Conservation (phyloP, 2,329 filamentous ascomycete genomes). For the Epichloe scottii region DNA sequence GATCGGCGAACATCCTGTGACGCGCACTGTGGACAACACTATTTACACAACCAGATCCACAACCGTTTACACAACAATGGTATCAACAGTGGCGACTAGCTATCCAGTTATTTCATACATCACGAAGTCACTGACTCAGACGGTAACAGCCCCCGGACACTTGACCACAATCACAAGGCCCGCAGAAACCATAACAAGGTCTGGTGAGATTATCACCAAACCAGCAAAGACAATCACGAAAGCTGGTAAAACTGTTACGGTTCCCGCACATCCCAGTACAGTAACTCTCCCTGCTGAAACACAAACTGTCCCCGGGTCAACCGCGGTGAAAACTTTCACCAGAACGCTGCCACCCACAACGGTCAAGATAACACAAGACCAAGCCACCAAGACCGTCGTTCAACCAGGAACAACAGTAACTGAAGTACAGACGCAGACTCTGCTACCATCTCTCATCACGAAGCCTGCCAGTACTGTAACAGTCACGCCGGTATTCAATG, state of each 20-base stretch:
- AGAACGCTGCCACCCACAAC: slow-evolving; percentile 6
- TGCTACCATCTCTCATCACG: slow-evolving; percentile 16
- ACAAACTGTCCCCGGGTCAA: slow-evolving; percentile 7
- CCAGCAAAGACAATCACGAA: slow-evolving; percentile 5
- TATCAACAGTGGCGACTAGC: slow-evolving; percentile 8
- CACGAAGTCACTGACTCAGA: slow-evolving; percentile 5
- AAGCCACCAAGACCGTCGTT: slow-evolving; percentile 20
- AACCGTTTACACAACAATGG: slow-evolving; percentile 6
- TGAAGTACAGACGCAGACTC: slow-evolving; percentile 18
- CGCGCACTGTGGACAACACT: slow-evolving; percentile 9
- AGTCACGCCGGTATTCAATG: slow-evolving; percentile 14
- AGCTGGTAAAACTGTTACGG: slow-evolving; percentile 12
- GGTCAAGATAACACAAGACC: slow-evolving; percentile 8
- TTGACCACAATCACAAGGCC: slow-evolving; percentile 5
- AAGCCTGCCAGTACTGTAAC: slow-evolving; percentile 17
- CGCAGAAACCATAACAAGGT: slow-evolving; percentile 2
- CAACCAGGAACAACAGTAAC: slow-evolving; percentile 16
- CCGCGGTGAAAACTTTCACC: slow-evolving; percentile 5
- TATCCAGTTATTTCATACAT: slow-evolving; percentile 9
- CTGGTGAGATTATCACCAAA: slow-evolving; percentile 5
- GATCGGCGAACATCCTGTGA: slow-evolving; percentile 7
- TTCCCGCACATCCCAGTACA: slow-evolving; percentile 14
- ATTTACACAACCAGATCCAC: slow-evolving; percentile 6
- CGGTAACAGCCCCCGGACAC: slow-evolving; percentile 4
- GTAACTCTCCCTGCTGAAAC: slow-evolving; percentile 15